Percentiles rank a stretch among this genome's conserved stretches.
Evolutionary conservation across 2,329 filamentous ascomycete species (phyloP).

Genomic region (Cercospora sojina): DNA sequence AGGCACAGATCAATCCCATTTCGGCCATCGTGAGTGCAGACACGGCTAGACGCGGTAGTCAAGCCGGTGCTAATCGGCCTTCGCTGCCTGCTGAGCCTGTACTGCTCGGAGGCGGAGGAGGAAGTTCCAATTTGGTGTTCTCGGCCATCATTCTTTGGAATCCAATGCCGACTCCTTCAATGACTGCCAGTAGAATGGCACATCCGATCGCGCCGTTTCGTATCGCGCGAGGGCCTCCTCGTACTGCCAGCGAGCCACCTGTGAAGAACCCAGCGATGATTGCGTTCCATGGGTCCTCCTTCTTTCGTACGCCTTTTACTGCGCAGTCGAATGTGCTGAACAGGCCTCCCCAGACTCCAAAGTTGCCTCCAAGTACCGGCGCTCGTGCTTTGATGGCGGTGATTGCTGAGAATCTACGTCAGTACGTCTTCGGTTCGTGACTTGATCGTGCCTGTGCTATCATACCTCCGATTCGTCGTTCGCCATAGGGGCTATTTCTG

Average conservation of each 20-base stretch:
- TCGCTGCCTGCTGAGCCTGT: constrained; percentile 30
- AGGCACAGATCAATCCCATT: constrained; percentile 28
- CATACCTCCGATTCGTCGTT: constrained; percentile 80
- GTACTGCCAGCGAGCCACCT: constrained; percentile 83
- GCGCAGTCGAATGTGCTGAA: constrained; percentile 97
- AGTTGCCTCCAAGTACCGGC: constrained; percentile 94
- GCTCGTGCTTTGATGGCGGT: constrained; percentile 97
- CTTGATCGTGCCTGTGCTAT: background rate
- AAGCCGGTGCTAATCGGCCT: constrained; percentile 32
- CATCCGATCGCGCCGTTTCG: constrained; percentile 96
- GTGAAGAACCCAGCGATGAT: constrained; percentile 98
- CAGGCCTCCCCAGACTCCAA: constrained; percentile 94
- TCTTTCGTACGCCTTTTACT: constrained; percentile 81
- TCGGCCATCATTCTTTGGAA: constrained; percentile 94
- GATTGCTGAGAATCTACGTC: constrained; percentile 54
- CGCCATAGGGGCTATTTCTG: constrained; percentile 65
- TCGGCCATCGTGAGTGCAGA: constrained; percentile 26
- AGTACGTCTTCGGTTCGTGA: constrained; percentile 1
- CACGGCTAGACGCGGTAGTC: constrained; percentile 23
- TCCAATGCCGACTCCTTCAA: constrained; percentile 94
- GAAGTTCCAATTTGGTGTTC: constrained; percentile 73
- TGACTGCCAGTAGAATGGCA: constrained; percentile 88
- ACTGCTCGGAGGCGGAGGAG: constrained; percentile 45
- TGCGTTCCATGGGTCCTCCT: constrained; percentile 97
- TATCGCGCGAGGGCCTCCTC: constrained; percentile 87